phyloP scores from a whole-genome alignment of 2,329 filamentous ascomycete species.

The Kalmusia sp. region DNA sequence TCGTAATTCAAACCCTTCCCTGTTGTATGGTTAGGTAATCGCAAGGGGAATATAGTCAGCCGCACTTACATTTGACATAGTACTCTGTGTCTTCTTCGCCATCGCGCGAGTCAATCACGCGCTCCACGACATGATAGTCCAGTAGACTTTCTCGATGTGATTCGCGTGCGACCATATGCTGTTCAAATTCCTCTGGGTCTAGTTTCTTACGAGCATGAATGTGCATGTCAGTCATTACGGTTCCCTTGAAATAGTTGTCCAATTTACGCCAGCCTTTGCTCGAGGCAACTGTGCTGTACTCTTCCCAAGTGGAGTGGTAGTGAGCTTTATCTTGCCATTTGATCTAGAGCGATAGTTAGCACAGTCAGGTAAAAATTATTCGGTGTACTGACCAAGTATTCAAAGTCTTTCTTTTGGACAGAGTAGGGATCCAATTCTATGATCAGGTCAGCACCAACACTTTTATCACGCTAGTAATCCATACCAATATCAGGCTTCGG shows the following conservation, averaged over 20 bases:
- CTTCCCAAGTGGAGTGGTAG: slow-evolving; percentile 95
- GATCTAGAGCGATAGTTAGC: slow-evolving; percentile 62
- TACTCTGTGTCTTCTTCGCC: slow-evolving; percentile 86
- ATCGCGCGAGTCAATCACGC: slow-evolving; percentile 84
- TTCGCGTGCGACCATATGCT: slow-evolving; percentile 94
- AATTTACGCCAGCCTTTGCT: slow-evolving; percentile 86
- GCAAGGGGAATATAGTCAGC: slow-evolving; percentile 12
- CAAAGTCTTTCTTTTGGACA: slow-evolving; percentile 75
- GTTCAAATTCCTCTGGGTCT: slow-evolving; percentile 84
- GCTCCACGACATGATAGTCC: slow-evolving; percentile 91
- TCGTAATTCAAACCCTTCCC: slow-evolving; percentile 91
- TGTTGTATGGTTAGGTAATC: slow-evolving; percentile 35
- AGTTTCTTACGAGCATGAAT: slow-evolving; percentile 63
- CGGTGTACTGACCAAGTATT: slow-evolving; percentile 66
- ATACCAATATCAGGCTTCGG: slow-evolving; percentile 68
- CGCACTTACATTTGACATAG: slow-evolving; percentile 79
- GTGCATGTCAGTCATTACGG: slow-evolving; percentile 79
- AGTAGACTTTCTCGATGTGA: slow-evolving; percentile 85
- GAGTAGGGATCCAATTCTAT: slow-evolving; percentile 43
- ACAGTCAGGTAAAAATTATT: slow-evolving; percentile 22
- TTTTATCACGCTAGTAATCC: slow-evolving; percentile 7
- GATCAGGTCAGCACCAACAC: slow-evolving; percentile 23
- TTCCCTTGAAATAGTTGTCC: slow-evolving; percentile 92
- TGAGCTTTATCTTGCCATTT: slow-evolving; percentile 98
- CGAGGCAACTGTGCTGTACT: slow-evolving; percentile 73